Base-by-base conservation (phyloP, 2,329 filamentous ascomycete genomes). In the Pleomassaria siparia region DNA sequence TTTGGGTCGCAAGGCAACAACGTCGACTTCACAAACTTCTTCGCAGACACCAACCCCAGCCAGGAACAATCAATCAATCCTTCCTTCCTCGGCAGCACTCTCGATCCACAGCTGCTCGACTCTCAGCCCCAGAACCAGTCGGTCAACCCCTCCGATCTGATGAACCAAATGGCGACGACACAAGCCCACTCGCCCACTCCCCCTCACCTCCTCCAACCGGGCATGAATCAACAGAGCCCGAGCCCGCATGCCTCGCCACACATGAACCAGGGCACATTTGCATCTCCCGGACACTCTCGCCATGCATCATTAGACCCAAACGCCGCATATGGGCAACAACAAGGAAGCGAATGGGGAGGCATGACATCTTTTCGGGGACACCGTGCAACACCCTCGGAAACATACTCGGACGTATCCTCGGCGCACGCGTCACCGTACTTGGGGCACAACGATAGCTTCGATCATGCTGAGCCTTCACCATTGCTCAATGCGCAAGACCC, bases 401-500 rank as follows among this genome's bases (percentile, higher is more conserved):
- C 75, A 59, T 90, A 87, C 62, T 96, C 91, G 2, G 92, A 96
- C 58, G 86, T 96, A 5, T 96, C 83, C 2, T 95, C 90, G 15
- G 88, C 86, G 13, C 85, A 88, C 18, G 88, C 86, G 20, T 96
- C 92, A 15, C 92, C 92, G 3, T 90, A 89, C 63, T 74, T 96
- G 47, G 81, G 81, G 22, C 87, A 87, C 57, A 80, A 87, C 50
- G 91, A 96, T 61, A 83, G 77, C 54, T 95, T 95, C 63, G 91
- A 96, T 16, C 72, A 77, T n/a, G 77, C 88, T 28, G 80, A 86
- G 46, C 86, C 89, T 50, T 96, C 91, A 7, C 92, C 92, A 1
- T 82, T 94, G 71, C 81, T 96, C 52, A 80, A 82, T 39, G 76
- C 92, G 2, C 79, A 83, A 29, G 89, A 95, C 63, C 77, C 81